These are phyloP conservation scores for Fusarium pseudograminearum DNA, from an alignment of 2,329 filamentous ascomycete species.

Conservation along the genomic window DNA sequence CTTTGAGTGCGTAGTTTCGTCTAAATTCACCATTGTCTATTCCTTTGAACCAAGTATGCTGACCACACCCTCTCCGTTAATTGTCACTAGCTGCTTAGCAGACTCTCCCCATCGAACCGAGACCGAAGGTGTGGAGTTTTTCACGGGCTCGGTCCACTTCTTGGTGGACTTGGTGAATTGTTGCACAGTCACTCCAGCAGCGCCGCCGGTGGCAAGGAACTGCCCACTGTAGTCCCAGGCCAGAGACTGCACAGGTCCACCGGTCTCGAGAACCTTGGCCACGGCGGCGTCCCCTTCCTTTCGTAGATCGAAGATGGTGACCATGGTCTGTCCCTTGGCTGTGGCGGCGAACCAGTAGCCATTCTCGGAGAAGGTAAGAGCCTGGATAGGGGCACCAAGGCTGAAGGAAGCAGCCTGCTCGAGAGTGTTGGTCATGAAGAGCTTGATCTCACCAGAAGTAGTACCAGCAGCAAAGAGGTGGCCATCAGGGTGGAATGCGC, in stretches of 20 bases:
- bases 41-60: constrained; percentile 74
- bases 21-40: constrained; percentile 42
- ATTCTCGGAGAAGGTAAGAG: constrained; percentile 92
- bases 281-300: constrained; percentile 86
- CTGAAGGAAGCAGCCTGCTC: constrained; percentile 80
- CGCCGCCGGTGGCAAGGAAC: constrained; percentile 85
- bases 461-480: constrained; percentile 90
- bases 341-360: constrained; percentile 94
- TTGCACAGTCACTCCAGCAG: constrained; percentile 85
- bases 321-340: constrained; percentile 79
- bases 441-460: constrained; percentile 82
- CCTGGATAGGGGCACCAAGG: constrained; percentile 76
- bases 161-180: constrained; percentile 90
- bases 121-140: constrained; percentile 78
- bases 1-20: constrained; percentile 17
- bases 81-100: constrained; percentile 78
- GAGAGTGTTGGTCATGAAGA: constrained; percentile 88
- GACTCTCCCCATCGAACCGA: constrained; percentile 82
- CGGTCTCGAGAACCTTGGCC: constrained; percentile 88
- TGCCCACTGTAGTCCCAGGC: constrained; percentile 96
- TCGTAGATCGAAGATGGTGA: constrained; percentile 91
- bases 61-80: constrained; percentile 81
- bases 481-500: constrained; percentile 95
- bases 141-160: constrained; percentile 87
- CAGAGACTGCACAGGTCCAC: constrained; percentile 79